A percentile compares a stretch with the other conserved stretches of the same genome.
Conservation (phyloP, 2,329 filamentous ascomycete genomes). For the Calycina marina region DNA sequence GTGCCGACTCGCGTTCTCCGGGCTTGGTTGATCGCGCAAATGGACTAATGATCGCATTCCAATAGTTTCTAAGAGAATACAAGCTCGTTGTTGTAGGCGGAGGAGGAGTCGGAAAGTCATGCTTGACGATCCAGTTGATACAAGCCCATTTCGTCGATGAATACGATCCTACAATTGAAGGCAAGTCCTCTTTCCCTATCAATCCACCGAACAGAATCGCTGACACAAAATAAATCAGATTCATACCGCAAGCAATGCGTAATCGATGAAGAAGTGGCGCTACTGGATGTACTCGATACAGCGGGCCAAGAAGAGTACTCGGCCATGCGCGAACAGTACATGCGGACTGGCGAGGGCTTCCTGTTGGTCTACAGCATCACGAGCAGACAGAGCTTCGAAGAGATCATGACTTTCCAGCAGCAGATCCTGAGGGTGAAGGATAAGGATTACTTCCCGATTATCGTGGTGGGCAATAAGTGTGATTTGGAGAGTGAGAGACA, state of each 20-base stretch:
- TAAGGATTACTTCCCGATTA: slow-evolving; percentile 99
- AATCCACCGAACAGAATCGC: slow-evolving; percentile 1
- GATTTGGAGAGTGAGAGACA: slow-evolving; percentile 89
- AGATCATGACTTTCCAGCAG: slow-evolving; percentile 97
- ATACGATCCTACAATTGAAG: slow-evolving; percentile 99
- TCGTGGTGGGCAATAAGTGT: slow-evolving; percentile 98
- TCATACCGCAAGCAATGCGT: slow-evolving; percentile 99
- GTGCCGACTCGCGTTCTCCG: too few species aligned
- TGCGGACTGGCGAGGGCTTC: slow-evolving; percentile 97
- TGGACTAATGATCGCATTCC: background rate
- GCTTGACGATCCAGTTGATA: slow-evolving; percentile 84
- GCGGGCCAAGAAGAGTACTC: slow-evolving; percentile 99
- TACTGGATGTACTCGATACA: slow-evolving; percentile 95
- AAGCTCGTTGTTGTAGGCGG: slow-evolving; percentile 95
- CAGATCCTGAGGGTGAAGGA: slow-evolving; percentile 98
- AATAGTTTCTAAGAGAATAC: slow-evolving; percentile 75
- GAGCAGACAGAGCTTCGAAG: slow-evolving; percentile 91
- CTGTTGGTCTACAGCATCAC: slow-evolving; percentile 97
- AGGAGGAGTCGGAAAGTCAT: slow-evolving; percentile 97
- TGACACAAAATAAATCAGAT: slow-evolving; percentile 38
- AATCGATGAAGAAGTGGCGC: slow-evolving; percentile 93
- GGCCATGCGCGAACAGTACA: slow-evolving; percentile 98
- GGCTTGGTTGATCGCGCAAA: too few species aligned
- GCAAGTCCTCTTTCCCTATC: slow-evolving; percentile 32
- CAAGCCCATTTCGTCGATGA: slow-evolving; percentile 98